A percentile compares a stretch with the other conserved stretches of the same genome.
phyloP scores from a whole-genome alignment of 1,284 basidiomycete species.

The Agaricales sp. region DNA sequence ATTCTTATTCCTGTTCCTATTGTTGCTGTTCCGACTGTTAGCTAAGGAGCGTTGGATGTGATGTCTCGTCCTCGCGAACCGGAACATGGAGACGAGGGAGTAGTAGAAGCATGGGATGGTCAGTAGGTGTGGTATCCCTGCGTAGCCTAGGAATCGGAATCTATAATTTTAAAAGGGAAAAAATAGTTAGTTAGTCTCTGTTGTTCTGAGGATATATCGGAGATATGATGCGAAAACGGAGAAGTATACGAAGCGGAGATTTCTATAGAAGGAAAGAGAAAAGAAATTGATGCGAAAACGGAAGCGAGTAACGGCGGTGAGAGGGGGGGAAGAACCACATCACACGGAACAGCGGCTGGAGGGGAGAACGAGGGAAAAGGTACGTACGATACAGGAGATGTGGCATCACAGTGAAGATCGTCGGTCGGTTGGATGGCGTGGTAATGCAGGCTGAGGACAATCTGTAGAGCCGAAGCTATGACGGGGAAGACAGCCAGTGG shows the following conservation, averaged over 20 bases:
- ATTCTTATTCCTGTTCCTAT: neutral
- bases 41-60: slow-evolving; percentile 25
- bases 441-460: slow-evolving; percentile 30
- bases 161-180: slow-evolving; percentile 22
- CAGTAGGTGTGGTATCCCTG: slow-evolving; percentile 42
- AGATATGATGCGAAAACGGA: no score
- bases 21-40: slow-evolving; percentile 5
- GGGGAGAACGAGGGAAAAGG: neutral
- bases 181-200: neutral
- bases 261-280: no score
- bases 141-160: slow-evolving; percentile 51
- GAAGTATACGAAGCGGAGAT: no score
- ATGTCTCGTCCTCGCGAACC: slow-evolving; percentile 24
- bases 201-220: no score
- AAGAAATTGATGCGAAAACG: no score
- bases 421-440: slow-evolving; percentile 34
- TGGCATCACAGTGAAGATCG: slow-evolving; percentile 46
- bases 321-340: neutral
- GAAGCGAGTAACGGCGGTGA: no score
- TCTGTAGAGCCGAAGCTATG: slow-evolving; percentile 29
- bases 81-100: slow-evolving; percentile 31
- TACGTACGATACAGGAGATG: slow-evolving; percentile 41
- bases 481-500: slow-evolving; percentile 38
- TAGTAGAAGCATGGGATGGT: slow-evolving; percentile 41
- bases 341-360: neutral